Evolutionary conservation across 2,329 filamentous ascomycete species (phyloP).

Genomic region (Sclerotinia minor): DNA sequence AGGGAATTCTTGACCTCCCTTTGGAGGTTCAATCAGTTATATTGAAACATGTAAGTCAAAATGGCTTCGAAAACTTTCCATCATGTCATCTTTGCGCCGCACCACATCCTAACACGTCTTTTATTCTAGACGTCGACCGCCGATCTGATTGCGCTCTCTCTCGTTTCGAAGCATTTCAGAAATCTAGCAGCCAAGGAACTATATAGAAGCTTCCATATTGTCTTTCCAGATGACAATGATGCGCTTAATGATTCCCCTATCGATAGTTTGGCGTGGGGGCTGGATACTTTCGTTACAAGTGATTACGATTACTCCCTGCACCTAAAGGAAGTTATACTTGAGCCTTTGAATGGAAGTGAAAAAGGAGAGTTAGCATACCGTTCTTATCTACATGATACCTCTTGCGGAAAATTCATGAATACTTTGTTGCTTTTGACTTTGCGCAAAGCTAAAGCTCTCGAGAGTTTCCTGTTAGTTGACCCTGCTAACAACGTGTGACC

Average conservation of each 20-base stretch:
- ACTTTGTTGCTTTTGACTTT: constrained; percentile 58
- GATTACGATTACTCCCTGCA: constrained; percentile 63
- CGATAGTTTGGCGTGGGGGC: constrained; percentile 57
- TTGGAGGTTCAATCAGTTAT: constrained; percentile 3
- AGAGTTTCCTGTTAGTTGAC: constrained; percentile 54
- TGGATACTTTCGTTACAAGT: constrained; percentile 63
- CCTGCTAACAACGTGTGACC: background rate
- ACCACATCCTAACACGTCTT: constrained; percentile 3
- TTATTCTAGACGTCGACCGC: constrained; percentile 49
- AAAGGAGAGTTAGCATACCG: constrained; percentile 57
- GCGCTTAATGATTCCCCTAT: constrained; percentile 52
- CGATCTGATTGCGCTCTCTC: constrained; percentile 58
- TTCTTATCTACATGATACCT: constrained; percentile 54
- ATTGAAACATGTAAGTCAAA: background rate
- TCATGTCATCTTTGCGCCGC: background rate
- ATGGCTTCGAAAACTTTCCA: background rate
- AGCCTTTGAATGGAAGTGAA: constrained; percentile 53
- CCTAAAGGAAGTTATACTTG: constrained; percentile 56
- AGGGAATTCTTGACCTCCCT: background rate
- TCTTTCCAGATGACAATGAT: constrained; percentile 62
- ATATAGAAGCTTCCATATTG: constrained; percentile 60
- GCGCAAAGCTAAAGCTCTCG: constrained; percentile 55
- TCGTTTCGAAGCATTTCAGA: constrained; percentile 59
- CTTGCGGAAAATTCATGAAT: constrained; percentile 64
- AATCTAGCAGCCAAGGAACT: constrained; percentile 58